Base-by-base conservation (phyloP, 164 flowering plant genomes). In the Dillenia turbinata region DNA sequence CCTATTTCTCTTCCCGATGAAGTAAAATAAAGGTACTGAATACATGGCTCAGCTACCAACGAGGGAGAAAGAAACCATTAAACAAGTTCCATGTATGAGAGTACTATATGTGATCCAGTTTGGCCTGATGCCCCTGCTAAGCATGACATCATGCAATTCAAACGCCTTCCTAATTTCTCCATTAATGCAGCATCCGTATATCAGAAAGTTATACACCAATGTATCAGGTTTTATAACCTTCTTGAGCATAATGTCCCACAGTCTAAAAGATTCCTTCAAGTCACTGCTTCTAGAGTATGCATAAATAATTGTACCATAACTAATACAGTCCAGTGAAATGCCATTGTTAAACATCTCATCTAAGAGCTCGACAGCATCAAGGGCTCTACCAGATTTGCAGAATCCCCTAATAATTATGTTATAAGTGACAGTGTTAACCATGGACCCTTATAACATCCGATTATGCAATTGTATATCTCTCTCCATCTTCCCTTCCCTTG, bases 371-470 rank as follows among this genome's bases (percentile, higher is more conserved):
- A 63, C 56, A 54, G 97, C 98, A 67, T 83, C 87, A 47, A 74
- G 62, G 61, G 77, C 61, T 62, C 72, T 84, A 17, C 90, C 96
- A 63, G 66, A 48, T 77, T 78, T 84, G 82, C 92, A 89, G 61
- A 87, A 90, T 58, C 97, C 96, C 13, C 83, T 77, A 52, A 93
- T 81, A 44, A 90, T 75, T 52, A 93, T 82, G 63, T 90, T 90
- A 62, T 87, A 89, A 7, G 95, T 83, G 12, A 83, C 83, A 0
- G 96, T 83, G 75, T 82, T 90, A 14, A 86, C 88, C 57, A 83
- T 74, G 53, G 62, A 63, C 50, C 83, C 85, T 52, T 67, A 52
- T 44, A 84, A 74, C 87, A 93, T 79, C 54, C 73, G 65, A 44
- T 76, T 61, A 49, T 93, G 98, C 62, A 93, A 77, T 69, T 73